These are phyloP conservation scores for Omphalea diandra DNA, from an alignment of 441 rosid genomes.

Conservation along the genomic window DNA sequence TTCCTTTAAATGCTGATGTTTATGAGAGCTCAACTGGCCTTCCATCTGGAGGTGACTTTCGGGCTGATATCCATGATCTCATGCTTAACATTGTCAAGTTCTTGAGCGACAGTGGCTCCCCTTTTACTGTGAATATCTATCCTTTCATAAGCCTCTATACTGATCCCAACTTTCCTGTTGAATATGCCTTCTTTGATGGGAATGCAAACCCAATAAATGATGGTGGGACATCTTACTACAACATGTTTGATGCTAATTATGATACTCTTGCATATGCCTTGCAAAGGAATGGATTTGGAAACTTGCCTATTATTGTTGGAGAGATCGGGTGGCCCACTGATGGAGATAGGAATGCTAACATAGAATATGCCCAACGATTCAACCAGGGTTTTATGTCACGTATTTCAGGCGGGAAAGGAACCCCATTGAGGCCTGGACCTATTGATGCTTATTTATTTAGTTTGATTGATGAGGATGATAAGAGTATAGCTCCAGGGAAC, in stretches of 20 bases:
- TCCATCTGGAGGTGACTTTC: constrained; percentile 96
- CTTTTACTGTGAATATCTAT: constrained; percentile 90
- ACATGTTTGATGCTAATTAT: constrained; percentile 92
- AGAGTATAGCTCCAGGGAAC: constrained; percentile 88
- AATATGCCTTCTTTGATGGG: constrained; percentile 95
- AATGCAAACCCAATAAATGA: constrained; percentile 57
- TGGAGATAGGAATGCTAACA: constrained; percentile 76
- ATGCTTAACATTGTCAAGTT: constrained; percentile 81
- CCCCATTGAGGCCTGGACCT: constrained; percentile 82
- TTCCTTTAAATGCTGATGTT: constrained; percentile 86
- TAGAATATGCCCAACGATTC: constrained; percentile 67
- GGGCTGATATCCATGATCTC: constrained; percentile 68
- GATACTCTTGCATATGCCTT: constrained; percentile 80
- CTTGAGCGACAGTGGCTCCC: constrained; percentile 60
- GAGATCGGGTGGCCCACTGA: constrained; percentile 99
- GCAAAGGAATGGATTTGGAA: constrained; percentile 81
- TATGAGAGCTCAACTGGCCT: constrained; percentile 40
- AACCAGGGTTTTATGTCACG: constrained; percentile 90
- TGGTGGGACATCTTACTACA: constrained; percentile 62
- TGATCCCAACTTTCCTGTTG: constrained; percentile 73
- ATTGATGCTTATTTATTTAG: constrained; percentile 82
- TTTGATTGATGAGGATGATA: constrained; percentile 89
- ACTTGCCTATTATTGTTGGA: constrained; percentile 79
- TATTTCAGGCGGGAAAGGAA: constrained; percentile 84
- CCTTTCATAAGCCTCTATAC: constrained; percentile 89